Evolutionary conservation across 208 protist species (phyloP).

Genomic region (Trypanosoma congolense): DNA sequence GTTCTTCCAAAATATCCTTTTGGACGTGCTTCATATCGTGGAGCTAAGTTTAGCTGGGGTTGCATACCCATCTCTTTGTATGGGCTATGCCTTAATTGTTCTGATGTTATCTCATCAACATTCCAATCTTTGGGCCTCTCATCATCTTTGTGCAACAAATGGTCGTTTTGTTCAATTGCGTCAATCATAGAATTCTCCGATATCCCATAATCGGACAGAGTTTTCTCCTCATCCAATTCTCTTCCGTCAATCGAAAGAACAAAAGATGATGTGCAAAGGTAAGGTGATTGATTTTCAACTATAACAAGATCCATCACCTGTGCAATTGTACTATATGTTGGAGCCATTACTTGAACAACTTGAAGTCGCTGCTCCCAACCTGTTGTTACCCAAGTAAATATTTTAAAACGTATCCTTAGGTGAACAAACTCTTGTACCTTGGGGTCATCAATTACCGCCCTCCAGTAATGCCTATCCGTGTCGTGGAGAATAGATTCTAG

Average conservation of each 20-base stretch:
- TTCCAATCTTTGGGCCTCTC: slow-evolving; percentile 77
- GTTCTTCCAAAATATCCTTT: slow-evolving; percentile 66
- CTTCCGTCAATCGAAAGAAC: slow-evolving; percentile 62
- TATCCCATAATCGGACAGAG: slow-evolving; percentile 50
- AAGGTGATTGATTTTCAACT: slow-evolving; percentile 82
- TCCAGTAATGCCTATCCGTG: slow-evolving; percentile 84
- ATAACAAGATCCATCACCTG: slow-evolving; percentile 66
- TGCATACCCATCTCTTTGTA: slow-evolving; percentile 88
- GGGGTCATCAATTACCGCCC: slow-evolving; percentile 77
- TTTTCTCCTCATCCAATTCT: slow-evolving; percentile 51
- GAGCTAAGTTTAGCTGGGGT: slow-evolving; percentile 59
- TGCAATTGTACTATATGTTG: slow-evolving; percentile 52
- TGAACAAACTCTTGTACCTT: slow-evolving; percentile 65
- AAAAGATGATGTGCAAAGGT: slow-evolving; percentile 64
- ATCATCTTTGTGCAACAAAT: slow-evolving; percentile 48
- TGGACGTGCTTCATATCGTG: slow-evolving; percentile 78
- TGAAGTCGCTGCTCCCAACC: slow-evolving; percentile 78
- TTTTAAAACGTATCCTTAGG: slow-evolving; percentile 76
- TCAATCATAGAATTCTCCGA: slow-evolving; percentile 65
- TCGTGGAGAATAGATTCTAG: slow-evolving; percentile 73
- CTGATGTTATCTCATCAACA: slow-evolving; percentile 72
- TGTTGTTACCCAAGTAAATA: slow-evolving; percentile 72
- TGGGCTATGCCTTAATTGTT: slow-evolving; percentile 42
- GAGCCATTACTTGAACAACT: slow-evolving; percentile 69
- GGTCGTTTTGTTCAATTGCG: slow-evolving; percentile 68